Conservation (phyloP, 108 stramenopile genomes). For the Nitzschia sp. region DNA sequence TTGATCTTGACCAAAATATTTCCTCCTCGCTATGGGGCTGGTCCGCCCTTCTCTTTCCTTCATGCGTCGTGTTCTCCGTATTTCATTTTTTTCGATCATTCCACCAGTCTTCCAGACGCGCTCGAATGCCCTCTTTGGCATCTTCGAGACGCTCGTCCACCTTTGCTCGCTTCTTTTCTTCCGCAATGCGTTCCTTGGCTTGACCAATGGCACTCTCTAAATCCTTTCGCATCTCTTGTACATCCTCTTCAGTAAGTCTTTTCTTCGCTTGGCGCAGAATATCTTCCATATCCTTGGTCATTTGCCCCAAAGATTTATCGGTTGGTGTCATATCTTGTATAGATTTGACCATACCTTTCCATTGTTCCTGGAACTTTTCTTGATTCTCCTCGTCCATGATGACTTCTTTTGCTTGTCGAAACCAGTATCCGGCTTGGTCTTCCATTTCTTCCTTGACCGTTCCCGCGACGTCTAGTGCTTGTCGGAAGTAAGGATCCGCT, state of each 20-base stretch:
- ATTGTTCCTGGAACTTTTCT: neutral
- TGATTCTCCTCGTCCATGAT: conserved; percentile 12
- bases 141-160: neutral
- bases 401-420: neutral
- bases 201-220: neutral
- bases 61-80: neutral
- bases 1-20: no score
- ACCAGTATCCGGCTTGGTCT: neutral
- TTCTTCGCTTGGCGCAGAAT: conserved; percentile 1
- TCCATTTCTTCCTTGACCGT: conserved; percentile 2
- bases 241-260: neutral
- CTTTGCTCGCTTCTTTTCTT: conserved; percentile 4
- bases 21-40: no score
- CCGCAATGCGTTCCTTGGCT: neutral
- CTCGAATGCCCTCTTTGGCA: neutral
- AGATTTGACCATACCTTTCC: neutral
- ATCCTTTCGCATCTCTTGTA: conserved; percentile 10
- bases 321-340: neutral
- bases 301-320: neutral
- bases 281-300: conserved; percentile 10
- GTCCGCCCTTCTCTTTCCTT: no score
- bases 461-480: neutral
- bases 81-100: neutral
- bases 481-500: conserved; percentile 11
- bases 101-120: conserved; percentile 1